phyloP scores from a whole-genome alignment of 495 filamentous ascomycete species.

The Daldinia caldariorum region DNA sequence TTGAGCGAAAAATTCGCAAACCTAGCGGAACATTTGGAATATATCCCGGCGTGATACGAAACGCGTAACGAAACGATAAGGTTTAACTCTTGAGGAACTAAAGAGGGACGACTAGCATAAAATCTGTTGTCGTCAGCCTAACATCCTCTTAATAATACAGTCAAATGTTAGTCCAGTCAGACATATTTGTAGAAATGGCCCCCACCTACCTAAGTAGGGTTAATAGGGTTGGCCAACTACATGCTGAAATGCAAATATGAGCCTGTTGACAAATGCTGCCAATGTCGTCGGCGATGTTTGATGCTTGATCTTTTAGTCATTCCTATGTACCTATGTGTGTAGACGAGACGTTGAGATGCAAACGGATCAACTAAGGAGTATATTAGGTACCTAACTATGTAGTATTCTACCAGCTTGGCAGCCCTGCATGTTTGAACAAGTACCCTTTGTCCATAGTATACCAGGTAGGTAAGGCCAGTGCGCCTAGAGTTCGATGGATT shows the following conservation, averaged over 20 bases:
- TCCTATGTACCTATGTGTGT: not conserved
- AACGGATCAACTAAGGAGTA: not conserved
- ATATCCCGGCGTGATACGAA: conserved; percentile 13
- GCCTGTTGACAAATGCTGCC: not conserved
- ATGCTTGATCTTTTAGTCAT: not conserved
- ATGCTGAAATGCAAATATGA: not conserved
- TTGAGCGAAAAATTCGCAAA: not conserved
- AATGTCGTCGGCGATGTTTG: not conserved
- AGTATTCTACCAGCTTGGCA: not conserved
- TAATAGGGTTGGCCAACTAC: not conserved
- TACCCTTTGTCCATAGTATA: no score
- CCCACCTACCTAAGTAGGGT: not conserved
- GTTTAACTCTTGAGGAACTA: not conserved
- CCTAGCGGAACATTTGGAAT: conserved; percentile 2
- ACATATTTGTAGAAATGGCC: not conserved
- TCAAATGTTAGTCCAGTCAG: conserved; percentile 11
- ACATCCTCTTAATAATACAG: conserved; percentile 17
- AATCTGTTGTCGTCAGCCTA: conserved; percentile 13
- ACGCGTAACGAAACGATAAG: conserved; percentile 7
- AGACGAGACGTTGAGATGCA: not conserved
- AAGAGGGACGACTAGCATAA: not conserved
- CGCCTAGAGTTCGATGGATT: no score
- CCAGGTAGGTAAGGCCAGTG: no score
- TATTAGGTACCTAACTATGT: no score
- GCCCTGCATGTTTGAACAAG: no score